Percentiles rank a stretch among this genome's conserved stretches.
phyloP scores from a whole-genome alignment of 1,284 basidiomycete species.

The Porodaedalea pini region DNA sequence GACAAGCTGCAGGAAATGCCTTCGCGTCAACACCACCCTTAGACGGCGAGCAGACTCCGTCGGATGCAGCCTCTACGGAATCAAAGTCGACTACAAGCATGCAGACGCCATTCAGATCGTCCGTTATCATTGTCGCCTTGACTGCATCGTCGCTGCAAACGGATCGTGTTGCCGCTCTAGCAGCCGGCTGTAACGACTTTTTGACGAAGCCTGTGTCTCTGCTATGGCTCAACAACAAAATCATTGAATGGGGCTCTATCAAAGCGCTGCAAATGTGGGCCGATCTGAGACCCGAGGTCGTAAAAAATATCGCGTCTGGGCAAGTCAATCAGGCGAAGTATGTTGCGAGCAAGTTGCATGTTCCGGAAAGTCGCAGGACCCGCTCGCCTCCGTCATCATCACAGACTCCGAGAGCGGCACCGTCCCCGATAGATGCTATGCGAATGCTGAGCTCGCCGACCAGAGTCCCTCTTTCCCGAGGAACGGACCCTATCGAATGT shows the following conservation, averaged over 20 bases:
- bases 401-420: background rate
- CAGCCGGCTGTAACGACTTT: constrained; percentile 98
- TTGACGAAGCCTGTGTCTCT: constrained; percentile 95
- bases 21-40: constrained; percentile 66
- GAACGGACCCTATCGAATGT: constrained; percentile 7
- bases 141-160: constrained; percentile 92
- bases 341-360: constrained; percentile 65
- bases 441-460: constrained; percentile 9
- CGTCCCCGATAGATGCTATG: constrained; percentile 16
- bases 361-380: constrained; percentile 48
- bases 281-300: constrained; percentile 63
- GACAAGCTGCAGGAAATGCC: constrained; percentile 61
- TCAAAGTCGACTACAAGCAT: constrained; percentile 40
- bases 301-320: constrained; percentile 48
- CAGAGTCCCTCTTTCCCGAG: background rate
- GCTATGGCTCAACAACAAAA: constrained; percentile 96
- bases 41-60: constrained; percentile 53
- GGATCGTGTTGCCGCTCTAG: constrained; percentile 93
- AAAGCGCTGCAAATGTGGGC: constrained; percentile 88
- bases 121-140: constrained; percentile 97
- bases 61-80: constrained; percentile 43
- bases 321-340: constrained; percentile 61
- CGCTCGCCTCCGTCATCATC: background rate
- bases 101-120: constrained; percentile 75
- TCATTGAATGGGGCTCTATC: constrained; percentile 96